Evolutionary conservation across 495 filamentous ascomycete species (phyloP).

Genomic region (Aspergillus ostianus): DNA sequence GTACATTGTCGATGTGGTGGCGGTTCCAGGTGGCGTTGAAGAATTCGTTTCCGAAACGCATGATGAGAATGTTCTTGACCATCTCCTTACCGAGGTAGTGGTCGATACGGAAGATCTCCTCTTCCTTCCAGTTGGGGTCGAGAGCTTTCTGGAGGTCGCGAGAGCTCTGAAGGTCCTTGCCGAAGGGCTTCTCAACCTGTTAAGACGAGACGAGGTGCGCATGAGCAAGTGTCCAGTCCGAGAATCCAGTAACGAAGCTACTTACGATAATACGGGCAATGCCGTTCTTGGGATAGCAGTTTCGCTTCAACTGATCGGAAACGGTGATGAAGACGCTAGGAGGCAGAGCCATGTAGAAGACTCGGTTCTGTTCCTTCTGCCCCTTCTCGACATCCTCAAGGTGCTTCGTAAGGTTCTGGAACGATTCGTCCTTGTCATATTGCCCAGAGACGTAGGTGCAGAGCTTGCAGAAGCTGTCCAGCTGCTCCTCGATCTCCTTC

Average conservation of each 20-base stretch:
- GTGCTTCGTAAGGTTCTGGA: slow-evolving; percentile 83
- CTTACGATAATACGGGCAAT: slow-evolving; percentile 90
- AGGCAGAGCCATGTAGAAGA: slow-evolving; percentile 99
- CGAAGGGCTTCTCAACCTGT: slow-evolving; percentile 98
- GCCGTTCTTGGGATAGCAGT: slow-evolving; percentile 88
- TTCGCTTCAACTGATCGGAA: slow-evolving; percentile 93
- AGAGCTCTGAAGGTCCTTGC: slow-evolving; percentile 92
- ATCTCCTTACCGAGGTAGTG: slow-evolving; percentile 99
- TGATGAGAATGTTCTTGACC: slow-evolving; percentile 99
- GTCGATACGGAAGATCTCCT: slow-evolving; percentile 99
- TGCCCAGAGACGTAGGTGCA: slow-evolving; percentile 95
- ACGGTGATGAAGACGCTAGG: slow-evolving; percentile 98
- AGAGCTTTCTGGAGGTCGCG: slow-evolving; percentile 93
- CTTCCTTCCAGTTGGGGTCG: slow-evolving; percentile 97
- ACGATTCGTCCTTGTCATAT: slow-evolving; percentile 96
- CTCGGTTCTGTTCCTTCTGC: slow-evolving; percentile 78
- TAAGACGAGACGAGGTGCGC: slow-evolving; percentile 13
- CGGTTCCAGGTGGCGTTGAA: slow-evolving; percentile 99
- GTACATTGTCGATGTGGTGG: slow-evolving; percentile 98
- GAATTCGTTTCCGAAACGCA: slow-evolving; percentile 98
- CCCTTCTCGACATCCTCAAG: slow-evolving; percentile 83
- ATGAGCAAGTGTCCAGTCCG: slow-evolving; percentile 6
- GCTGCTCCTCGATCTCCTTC: slow-evolving; percentile 94
- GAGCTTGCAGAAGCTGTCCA: slow-evolving; percentile 81
- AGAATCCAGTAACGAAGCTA: slow-evolving; percentile 6